Base-by-base conservation (phyloP, 148 eudicot genomes). In the Silene uniflora region DNA sequence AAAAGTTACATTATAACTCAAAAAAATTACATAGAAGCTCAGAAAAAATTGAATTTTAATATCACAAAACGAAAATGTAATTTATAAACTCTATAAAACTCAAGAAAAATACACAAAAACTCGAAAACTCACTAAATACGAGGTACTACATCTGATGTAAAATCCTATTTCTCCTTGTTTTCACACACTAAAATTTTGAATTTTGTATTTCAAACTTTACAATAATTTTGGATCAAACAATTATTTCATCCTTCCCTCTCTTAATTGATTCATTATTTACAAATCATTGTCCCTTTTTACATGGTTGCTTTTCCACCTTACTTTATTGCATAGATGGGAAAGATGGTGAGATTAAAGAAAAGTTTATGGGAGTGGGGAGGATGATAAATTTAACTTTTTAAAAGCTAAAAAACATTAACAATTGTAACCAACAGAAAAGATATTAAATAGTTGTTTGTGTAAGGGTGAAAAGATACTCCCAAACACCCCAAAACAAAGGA, bases 271-370 rank as follows among this genome's bases (percentile, higher is more conserved):
- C 56, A 52, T 62, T n/a, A 72, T 65, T 71, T 23, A 54, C 42
- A 71, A 71, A 71, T 71, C 22, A 71, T 71, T 71, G 73, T 71
- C 62, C 61, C 62, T 71, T 71, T 71, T 44, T 23, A 71, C 62
- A 71, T 11, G 73, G 73, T 49, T 71, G 73, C 73, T 71, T 64
- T 27, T 60, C 70, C 10, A 25, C 7, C 10, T 16, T 9, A 52
- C 69, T 63, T 64, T 75, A 44, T 17, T 49, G 60, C 47, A 47
- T 60, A 24, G 72, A 73, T 79, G 76, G 79, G 84, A 87, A 84
- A 84, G 80, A 63, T 73, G 73, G 73, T 79, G 75, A 68, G 75
- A 75, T 77, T 80, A 77, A 75, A 79, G 66, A 72, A 80, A 80
- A 80, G 70, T 69, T 77, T 77, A 35, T 67, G 44, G 76, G 16